Base-by-base conservation (phyloP, 2,329 filamentous ascomycete species). In the Paecilomyces sp. region DNA sequence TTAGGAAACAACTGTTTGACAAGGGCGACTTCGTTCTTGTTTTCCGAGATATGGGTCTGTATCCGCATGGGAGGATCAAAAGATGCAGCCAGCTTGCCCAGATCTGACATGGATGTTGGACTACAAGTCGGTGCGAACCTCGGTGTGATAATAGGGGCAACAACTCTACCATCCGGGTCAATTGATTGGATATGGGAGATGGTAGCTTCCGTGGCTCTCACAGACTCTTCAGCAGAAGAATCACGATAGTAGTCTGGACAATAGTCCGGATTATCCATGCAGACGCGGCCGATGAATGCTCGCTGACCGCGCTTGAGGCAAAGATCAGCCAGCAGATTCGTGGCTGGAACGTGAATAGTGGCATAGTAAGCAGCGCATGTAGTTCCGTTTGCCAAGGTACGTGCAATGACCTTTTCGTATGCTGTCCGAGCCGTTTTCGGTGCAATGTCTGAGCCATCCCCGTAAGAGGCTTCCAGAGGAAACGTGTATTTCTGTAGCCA, bases 401-500 rank as follows among this genome's bases (percentile, higher is more conserved):
- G 86, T 31, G 85, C 81, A 63, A 99, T 85, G 64, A 90, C 88
- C 60, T 88, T 87, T 25, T 83, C 82, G 77, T 97, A 99, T 62
- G 95, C 87, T 36, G 63, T 64, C 31, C 67, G 66, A 9, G 69
- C 72, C 25, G 61, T 66, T 24, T 60, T 64, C 1, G 70, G 70
- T 15, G 70, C 68, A 24, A 65, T 59, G 18, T 61, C 58, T 50
- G 71, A 61, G 50, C 65, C 53, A 47, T 67, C 66, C 6, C 81
- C 77, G 61, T 97, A 85, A 9, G 89, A 92, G 0, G 88, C 81
- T 76, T 99, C 94, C 63, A 96, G 84, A 0, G 94, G 94, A 71
- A 97, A 99, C 0, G 94, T 99, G 79, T 99, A 97, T 15, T 82
- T 94, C 68, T 92, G 85, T 4, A 99, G 82, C 94, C 94, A 99